These are phyloP conservation scores for Linanthus parryae DNA, from an alignment of 148 eudicot genomes.

Conservation along the genomic window DNA sequence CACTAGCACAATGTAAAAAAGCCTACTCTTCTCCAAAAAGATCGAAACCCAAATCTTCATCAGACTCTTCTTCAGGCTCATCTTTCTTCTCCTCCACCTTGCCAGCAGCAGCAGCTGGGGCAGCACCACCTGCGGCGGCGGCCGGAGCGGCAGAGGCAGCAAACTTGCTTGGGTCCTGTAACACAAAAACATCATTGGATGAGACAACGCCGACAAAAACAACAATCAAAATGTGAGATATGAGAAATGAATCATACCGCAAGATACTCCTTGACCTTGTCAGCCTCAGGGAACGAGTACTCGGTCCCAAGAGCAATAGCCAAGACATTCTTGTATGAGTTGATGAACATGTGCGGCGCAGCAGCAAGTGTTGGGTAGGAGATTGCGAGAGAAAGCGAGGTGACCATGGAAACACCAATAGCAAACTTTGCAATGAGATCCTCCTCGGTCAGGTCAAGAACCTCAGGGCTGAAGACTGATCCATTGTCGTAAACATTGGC, in stretches of 20 bases:
- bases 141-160: conserved; percentile 29
- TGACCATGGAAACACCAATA: conserved; percentile 28
- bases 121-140: conserved; percentile 14
- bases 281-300: conserved; percentile 41
- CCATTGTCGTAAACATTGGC: conserved; percentile 42
- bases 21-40: too few species aligned
- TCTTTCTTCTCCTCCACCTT: conserved; percentile 32
- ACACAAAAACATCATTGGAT: not conserved
- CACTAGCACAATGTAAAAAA: too few species aligned
- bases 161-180: conserved; percentile 44
- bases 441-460: conserved; percentile 43
- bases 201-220: not conserved
- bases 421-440: conserved; percentile 37
- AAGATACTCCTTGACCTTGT: conserved; percentile 39
- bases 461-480: conserved; percentile 41
- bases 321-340: conserved; percentile 40
- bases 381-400: conserved; percentile 29
- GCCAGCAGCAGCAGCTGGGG: conserved; percentile 17
- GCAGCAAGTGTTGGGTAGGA: conserved; percentile 44
- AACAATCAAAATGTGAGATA: not conserved
- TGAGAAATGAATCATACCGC: conserved; percentile 13
- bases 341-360: conserved; percentile 47
- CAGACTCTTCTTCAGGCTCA: conserved; percentile 35
- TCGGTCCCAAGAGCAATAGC: conserved; percentile 36
- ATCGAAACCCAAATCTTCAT: conserved; percentile 21